These are phyloP conservation scores for Rubroboletus satanas DNA, from an alignment of 768 basidiomycete genomes.

Conservation along the genomic window DNA sequence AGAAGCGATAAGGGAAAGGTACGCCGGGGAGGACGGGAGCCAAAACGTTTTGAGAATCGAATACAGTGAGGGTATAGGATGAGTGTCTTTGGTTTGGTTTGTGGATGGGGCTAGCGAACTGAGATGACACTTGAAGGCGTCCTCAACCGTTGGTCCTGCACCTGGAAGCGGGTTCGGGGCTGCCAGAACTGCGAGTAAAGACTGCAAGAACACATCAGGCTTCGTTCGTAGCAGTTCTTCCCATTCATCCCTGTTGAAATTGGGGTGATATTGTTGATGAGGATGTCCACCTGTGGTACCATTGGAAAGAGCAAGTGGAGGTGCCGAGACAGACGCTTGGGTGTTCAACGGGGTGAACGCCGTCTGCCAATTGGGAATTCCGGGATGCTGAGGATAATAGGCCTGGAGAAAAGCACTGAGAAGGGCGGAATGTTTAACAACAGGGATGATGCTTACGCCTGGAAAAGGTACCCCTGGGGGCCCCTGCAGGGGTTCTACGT, in stretches of 20 bases:
- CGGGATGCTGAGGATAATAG: slow-evolving; percentile 32
- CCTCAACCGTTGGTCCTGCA: slow-evolving; percentile 63
- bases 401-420: slow-evolving; percentile 20
- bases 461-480: slow-evolving; percentile 32
- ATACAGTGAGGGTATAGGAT: slow-evolving; percentile 66
- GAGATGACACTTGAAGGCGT: slow-evolving; percentile 76
- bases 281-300: slow-evolving; percentile 13
- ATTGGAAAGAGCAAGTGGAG: slow-evolving; percentile 34
- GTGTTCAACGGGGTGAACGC: slow-evolving; percentile 26
- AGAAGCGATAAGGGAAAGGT: slow-evolving; percentile 73
- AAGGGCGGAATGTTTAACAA: not conserved
- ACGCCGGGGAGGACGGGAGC: slow-evolving; percentile 75
- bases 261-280: slow-evolving; percentile 37
- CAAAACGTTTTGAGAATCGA: slow-evolving; percentile 80
- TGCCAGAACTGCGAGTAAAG: slow-evolving; percentile 54
- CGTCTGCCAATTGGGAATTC: slow-evolving; percentile 29
- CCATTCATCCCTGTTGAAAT: slow-evolving; percentile 61
- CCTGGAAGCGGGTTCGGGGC: slow-evolving; percentile 61
- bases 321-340: slow-evolving; percentile 29
- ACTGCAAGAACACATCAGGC: slow-evolving; percentile 53
- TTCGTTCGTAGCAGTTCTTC: slow-evolving; percentile 52
- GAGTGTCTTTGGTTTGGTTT: slow-evolving; percentile 39
- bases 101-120: slow-evolving; percentile 54
- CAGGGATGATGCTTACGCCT: slow-evolving; percentile 18
- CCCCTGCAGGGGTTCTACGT: slow-evolving; percentile 16